These are phyloP conservation scores for Mycosarcoma mackinlayi DNA, from an alignment of 1,284 basidiomycete species.

Conservation along the genomic window DNA sequence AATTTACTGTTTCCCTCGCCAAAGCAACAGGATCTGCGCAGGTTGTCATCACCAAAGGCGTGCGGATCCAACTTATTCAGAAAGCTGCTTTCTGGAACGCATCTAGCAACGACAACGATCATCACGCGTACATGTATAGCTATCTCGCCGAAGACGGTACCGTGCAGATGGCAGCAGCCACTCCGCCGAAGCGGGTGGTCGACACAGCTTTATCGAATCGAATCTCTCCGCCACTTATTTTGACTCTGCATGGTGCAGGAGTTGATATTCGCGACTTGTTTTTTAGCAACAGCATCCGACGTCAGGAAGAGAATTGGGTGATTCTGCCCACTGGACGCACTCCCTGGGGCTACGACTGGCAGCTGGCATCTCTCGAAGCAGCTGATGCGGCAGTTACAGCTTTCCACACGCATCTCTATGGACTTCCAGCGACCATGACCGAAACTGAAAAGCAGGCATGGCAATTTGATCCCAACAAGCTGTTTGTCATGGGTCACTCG, in stretches of 20 bases:
- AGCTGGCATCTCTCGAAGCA: slow-evolving; percentile 78
- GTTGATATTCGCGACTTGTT: slow-evolving; percentile 72
- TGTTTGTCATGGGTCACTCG: slow-evolving; percentile 83
- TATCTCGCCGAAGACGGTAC: slow-evolving; percentile 22
- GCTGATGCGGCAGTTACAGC: slow-evolving; percentile 75
- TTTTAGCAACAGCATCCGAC: slow-evolving; percentile 72
- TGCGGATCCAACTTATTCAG: slow-evolving; percentile 12
- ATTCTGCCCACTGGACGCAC: slow-evolving; percentile 76
- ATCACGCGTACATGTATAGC: slow-evolving; percentile 30
- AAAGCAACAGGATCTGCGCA: neutral
- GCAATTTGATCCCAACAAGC: slow-evolving; percentile 62
- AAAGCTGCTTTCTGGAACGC: slow-evolving; percentile 29
- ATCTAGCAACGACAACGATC: slow-evolving; percentile 14
- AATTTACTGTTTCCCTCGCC: slow-evolving; percentile 1
- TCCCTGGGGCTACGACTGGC: slow-evolving; percentile 83
- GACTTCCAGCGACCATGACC: slow-evolving; percentile 20
- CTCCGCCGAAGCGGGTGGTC: slow-evolving; percentile 36
- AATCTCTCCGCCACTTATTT: slow-evolving; percentile 71
- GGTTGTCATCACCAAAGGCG: slow-evolving; percentile 4
- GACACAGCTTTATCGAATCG: neutral
- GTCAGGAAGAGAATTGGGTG: slow-evolving; percentile 76
- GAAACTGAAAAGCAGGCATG: slow-evolving; percentile 13
- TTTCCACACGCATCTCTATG: slow-evolving; percentile 62
- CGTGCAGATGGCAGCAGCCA: slow-evolving; percentile 26
- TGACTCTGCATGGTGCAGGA: slow-evolving; percentile 85